Conservation (phyloP, 2,329 filamentous ascomycete species). For the Sclerotinia trifoliorum region DNA sequence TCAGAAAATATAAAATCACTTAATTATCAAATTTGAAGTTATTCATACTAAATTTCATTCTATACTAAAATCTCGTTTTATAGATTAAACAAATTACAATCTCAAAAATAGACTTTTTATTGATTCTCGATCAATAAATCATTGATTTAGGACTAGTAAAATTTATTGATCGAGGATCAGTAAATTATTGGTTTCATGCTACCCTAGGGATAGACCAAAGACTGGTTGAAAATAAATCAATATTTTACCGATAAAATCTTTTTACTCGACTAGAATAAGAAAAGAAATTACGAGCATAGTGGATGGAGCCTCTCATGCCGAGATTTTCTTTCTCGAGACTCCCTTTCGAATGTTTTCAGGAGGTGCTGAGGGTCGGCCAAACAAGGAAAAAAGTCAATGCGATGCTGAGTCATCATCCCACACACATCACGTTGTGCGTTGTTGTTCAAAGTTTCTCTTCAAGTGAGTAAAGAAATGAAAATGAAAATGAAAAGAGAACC, state of each 20-base stretch:
- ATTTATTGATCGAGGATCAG: too few relatives aligned
- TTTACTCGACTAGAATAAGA: not conserved
- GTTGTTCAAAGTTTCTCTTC: not conserved
- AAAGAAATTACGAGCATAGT: not conserved
- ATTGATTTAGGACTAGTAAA: too few relatives aligned
- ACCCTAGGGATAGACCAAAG: not conserved
- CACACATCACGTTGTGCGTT: conserved; percentile 5
- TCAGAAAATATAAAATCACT: too few relatives aligned
- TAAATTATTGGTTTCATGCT: too few relatives aligned
- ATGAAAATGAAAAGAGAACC: not conserved
- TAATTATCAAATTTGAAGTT: too few relatives aligned
- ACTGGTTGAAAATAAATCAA: not conserved
- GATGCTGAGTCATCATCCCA: conserved; percentile 14
- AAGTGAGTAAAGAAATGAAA: not conserved
- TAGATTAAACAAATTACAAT: too few relatives aligned
- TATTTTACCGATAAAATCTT: too few relatives aligned
- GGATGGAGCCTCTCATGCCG: not conserved
- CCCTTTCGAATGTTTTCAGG: not conserved
- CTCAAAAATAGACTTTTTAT: too few relatives aligned
- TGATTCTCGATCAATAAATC: too few relatives aligned
- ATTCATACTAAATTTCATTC: too few relatives aligned
- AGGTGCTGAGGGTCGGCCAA: not conserved
- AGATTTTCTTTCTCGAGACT: too few relatives aligned
- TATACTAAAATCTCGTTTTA: too few relatives aligned
- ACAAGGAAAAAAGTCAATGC: not conserved